Evolutionary conservation across 208 protist genomes (phyloP), one percentile per base, ranked within the genome.

Genomic region (Blastocrithidia nonstop): DNA sequence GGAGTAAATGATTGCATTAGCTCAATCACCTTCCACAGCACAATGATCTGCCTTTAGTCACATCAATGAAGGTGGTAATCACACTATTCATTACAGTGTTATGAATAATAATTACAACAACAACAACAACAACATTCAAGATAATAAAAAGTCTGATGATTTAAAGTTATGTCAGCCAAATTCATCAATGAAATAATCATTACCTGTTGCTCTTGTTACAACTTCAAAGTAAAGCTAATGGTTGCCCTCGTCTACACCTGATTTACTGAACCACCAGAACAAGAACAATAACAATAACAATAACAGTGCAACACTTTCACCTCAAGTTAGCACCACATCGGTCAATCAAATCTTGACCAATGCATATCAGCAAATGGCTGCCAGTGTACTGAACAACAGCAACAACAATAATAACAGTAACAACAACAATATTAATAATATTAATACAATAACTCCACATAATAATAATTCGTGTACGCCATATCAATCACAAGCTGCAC

Each of bases 331-430:
- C 29, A n/a, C 29, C n/a, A 35, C 29, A 35, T 35, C n/a, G 11
- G 29, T 35, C 29, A 35, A 35, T n/a, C 11, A 11, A 35, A 11
- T n/a, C n/a, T 15, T n/a, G n/a, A n/a, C 11, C 29, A 15, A 35
- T n/a, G n/a, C 29, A 15, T 11, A 11, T n/a, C 11, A 15, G 29
- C 29, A 11, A 11, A n/a, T n/a, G 11, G 29, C 29, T 15, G 29
- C 29, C 29, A n/a, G 11, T 11, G 29, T n/a, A n/a, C 20, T 15
- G 5, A 11, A 16, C 20, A 41, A 41, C 36, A 41, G 6, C 36
- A 41, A 41, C 36, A 41, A 41, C 36, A 41, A 41, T 20, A 41
- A 41, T 41, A 41, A 41, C 36, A 41, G 36, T 9, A 41, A 41
- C 5, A 41, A 9, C 11, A 41, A 9, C 11, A 41, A 9, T 41